A percentile compares a stretch with the other conserved stretches of the same genome.
These are phyloP conservation scores for Calonectria pseudoreteaudii DNA, from an alignment of 2,329 filamentous ascomycete species.

Conservation along the genomic window DNA sequence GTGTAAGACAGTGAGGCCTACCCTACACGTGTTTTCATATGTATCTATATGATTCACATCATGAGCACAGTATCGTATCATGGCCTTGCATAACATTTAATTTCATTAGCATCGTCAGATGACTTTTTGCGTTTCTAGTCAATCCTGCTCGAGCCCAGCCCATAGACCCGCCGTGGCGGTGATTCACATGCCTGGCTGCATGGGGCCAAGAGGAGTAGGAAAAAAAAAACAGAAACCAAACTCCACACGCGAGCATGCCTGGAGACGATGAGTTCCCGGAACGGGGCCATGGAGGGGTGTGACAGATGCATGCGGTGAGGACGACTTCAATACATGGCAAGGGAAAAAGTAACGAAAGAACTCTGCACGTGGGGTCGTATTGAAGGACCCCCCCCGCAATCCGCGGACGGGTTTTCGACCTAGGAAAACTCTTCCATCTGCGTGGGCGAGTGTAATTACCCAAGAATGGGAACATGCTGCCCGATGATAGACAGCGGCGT, in stretches of 20 bases:
- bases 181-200: neutral
- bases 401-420: neutral
- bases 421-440: neutral
- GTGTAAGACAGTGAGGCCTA: neutral
- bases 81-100: neutral
- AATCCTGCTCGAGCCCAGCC: neutral
- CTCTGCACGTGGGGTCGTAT: conserved; percentile 15
- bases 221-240: neutral
- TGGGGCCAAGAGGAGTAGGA: too few relatives aligned
- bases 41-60: neutral
- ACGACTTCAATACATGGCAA: neutral
- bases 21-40: neutral
- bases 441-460: neutral
- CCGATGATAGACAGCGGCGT: conserved; percentile 9
- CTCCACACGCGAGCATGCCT: conserved; percentile 7
- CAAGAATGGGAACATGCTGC: conserved; percentile 3
- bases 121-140: neutral
- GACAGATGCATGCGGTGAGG: conserved; percentile 6
- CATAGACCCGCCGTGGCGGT: conserved; percentile 3
- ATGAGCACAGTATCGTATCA: neutral
- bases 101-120: conserved; percentile 1
- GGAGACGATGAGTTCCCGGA: conserved; percentile 4
- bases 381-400: neutral
- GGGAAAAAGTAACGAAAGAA: conserved; percentile 11
- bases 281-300: conserved; percentile 19